Evolutionary conservation across 306 rosid species (phyloP).

Genomic region (Luffa acutangula): DNA sequence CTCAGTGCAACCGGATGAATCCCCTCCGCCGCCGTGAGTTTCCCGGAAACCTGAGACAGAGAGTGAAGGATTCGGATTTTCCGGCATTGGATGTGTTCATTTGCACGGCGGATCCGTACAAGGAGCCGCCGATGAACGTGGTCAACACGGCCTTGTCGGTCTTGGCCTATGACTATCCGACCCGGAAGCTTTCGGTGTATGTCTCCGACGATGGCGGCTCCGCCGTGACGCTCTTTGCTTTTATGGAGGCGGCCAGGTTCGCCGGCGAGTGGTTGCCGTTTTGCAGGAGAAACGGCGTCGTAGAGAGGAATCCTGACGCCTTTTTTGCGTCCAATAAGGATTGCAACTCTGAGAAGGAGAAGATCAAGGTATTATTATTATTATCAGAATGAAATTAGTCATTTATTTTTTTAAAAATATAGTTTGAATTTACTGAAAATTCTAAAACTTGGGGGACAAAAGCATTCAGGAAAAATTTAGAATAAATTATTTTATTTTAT

Average conservation of each 20-base stretch:
- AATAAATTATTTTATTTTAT: no score
- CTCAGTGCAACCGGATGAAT: constrained; percentile 19
- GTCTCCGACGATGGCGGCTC: constrained; percentile 53
- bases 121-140: constrained; percentile 37
- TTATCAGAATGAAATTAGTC: no score
- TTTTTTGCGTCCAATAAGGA: constrained; percentile 10
- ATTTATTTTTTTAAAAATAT: no score
- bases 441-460: no score
- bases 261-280: constrained; percentile 40
- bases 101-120: constrained; percentile 45
- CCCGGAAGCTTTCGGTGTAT: constrained; percentile 29
- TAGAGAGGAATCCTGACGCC: constrained; percentile 21
- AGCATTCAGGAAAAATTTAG: no score
- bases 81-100: constrained; percentile 37
- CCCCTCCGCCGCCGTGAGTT: constrained; percentile 25
- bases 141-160: constrained; percentile 39
- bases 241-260: constrained; percentile 39
- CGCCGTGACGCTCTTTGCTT: constrained; percentile 35
- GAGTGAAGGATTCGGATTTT: background rate
- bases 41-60: constrained; percentile 3
- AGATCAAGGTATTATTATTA: constrained; percentile 23
- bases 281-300: constrained; percentile 20
- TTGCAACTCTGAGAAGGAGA: constrained; percentile 3
- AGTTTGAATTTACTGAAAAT: no score
- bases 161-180: constrained; percentile 36